Evolutionary conservation across 2,329 filamentous ascomycete species (phyloP).

Genomic region (Aspergillus sp.): DNA sequence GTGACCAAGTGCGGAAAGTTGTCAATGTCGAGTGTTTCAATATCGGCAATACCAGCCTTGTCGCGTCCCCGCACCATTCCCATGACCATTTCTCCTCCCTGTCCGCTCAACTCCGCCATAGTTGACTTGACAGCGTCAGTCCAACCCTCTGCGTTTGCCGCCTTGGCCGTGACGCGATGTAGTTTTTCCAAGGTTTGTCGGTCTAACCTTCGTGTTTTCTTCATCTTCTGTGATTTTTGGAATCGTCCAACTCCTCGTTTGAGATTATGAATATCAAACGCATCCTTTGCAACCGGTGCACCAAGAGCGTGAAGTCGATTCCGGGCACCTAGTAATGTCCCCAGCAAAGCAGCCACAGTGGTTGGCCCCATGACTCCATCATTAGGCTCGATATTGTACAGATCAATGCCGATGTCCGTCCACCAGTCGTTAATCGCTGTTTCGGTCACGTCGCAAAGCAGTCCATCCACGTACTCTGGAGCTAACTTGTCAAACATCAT

Average conservation of each 20-base stretch:
- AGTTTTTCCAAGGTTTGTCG: slow-evolving; percentile 73
- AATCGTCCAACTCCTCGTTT: slow-evolving; percentile 82
- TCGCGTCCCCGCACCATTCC: slow-evolving; percentile 85
- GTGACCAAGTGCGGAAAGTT: slow-evolving; percentile 69
- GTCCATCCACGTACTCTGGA: slow-evolving; percentile 82
- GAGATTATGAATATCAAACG: slow-evolving; percentile 75
- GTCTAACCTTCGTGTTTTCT: slow-evolving; percentile 71
- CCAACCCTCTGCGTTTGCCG: slow-evolving; percentile 82
- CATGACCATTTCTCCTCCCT: slow-evolving; percentile 88
- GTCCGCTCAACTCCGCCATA: slow-evolving; percentile 85
- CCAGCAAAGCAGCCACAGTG: slow-evolving; percentile 79
- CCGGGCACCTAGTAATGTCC: slow-evolving; percentile 79
- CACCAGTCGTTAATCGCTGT: slow-evolving; percentile 90
- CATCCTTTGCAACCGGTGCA: slow-evolving; percentile 80
- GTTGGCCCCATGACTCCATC: slow-evolving; percentile 90
- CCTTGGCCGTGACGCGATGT: slow-evolving; percentile 80
- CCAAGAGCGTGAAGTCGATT: slow-evolving; percentile 82
- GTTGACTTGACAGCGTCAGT: slow-evolving; percentile 91
- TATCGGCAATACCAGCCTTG: slow-evolving; percentile 82
- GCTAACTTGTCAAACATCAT: slow-evolving; percentile 81
- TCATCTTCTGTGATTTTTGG: slow-evolving; percentile 79
- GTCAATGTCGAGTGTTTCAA: slow-evolving; percentile 87
- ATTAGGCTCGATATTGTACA: slow-evolving; percentile 85
- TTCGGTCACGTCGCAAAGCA: slow-evolving; percentile 91
- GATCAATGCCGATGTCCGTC: slow-evolving; percentile 84